A percentile compares a stretch with the other conserved stretches of the same genome.
phyloP scores from a whole-genome alignment of 805 yeast genomes.

The Dipodascus albidus region DNA sequence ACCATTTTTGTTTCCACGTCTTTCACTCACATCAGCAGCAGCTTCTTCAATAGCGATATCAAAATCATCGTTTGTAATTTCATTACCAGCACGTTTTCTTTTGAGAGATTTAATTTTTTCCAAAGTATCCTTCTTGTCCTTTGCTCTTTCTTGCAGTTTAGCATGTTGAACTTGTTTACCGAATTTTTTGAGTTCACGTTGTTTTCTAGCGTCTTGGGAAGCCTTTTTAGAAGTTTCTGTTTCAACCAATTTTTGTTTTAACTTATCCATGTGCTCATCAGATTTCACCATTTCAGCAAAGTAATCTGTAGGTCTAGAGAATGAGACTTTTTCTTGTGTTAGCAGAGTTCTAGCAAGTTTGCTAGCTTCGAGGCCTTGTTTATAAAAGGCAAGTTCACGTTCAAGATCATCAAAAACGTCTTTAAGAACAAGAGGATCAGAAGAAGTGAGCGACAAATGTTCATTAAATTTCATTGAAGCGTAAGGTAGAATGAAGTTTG shows the following conservation, averaged over 20 bases:
- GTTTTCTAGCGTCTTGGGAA: constrained; percentile 85
- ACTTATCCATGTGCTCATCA: constrained; percentile 95
- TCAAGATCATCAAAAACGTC: constrained; percentile 94
- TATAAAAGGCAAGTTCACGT: constrained; percentile 89
- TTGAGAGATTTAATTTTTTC: constrained; percentile 86
- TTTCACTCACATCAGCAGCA: constrained; percentile 45
- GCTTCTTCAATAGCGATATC: constrained; percentile 91
- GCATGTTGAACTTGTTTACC: constrained; percentile 96
- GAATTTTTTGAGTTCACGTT: constrained; percentile 88
- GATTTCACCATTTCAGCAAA: constrained; percentile 98
- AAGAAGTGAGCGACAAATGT: constrained; percentile 63
- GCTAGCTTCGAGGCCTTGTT: constrained; percentile 84
- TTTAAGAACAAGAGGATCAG: constrained; percentile 46
- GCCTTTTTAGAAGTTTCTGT: constrained; percentile 71
- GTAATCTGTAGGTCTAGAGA: constrained; percentile 87
- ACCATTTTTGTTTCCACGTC: constrained; percentile 25
- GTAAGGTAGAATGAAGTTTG: constrained; percentile 35
- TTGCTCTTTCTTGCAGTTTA: constrained; percentile 84
- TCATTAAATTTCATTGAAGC: constrained; percentile 65
- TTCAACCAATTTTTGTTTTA: constrained; percentile 66
- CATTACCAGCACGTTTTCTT: constrained; percentile 74
- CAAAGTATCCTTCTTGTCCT: constrained; percentile 81
- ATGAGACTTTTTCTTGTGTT: constrained; percentile 62
- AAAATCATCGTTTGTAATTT: constrained; percentile 62
- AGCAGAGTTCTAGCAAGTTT: constrained; percentile 57